A percentile compares a stretch with the other conserved stretches of the same genome.
These are phyloP conservation scores for Psidium guajava DNA, from an alignment of 345 rosid genomes.

Conservation along the genomic window DNA sequence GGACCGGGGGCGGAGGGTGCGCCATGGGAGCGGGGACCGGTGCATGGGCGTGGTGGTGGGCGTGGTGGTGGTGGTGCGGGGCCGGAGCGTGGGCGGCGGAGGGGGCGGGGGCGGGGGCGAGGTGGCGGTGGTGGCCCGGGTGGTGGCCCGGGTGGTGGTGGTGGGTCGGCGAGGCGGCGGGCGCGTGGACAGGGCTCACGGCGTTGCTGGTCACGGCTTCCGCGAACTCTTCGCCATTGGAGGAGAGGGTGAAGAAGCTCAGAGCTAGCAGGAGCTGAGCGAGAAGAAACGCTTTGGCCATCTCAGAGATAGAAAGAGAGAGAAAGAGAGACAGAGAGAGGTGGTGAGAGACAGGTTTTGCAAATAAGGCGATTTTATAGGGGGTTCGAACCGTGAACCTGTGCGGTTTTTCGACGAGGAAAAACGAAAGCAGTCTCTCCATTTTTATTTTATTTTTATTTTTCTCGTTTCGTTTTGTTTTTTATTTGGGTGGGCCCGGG, in stretches of 20 bases:
- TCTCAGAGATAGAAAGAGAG: neutral
- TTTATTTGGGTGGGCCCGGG: neutral
- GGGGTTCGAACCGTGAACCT: neutral
- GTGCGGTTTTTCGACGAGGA: neutral
- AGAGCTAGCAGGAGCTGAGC: constrained; percentile 6
- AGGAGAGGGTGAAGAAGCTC: constrained; percentile 20
- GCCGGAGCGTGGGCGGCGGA: constrained; percentile 1
- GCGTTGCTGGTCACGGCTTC: neutral
- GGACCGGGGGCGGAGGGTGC: constrained; percentile 17
- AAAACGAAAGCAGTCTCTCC: neutral
- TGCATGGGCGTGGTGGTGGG: neutral
- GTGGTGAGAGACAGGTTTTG: neutral
- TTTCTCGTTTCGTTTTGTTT: neutral
- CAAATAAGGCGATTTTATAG: constrained; percentile 18
- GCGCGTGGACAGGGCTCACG: constrained; percentile 1
- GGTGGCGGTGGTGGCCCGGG: constrained; percentile 6
- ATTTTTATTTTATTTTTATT: neutral
- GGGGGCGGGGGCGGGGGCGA: constrained; percentile 17
- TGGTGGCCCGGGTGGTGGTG: constrained; percentile 11
- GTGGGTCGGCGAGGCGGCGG: constrained; percentile 14
- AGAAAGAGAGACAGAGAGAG: neutral
- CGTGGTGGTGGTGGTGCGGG: constrained; percentile 5
- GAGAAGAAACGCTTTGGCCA: constrained; percentile 18
- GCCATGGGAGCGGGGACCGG: constrained; percentile 16
- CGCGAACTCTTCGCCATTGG: neutral